Evolutionary conservation across 768 basidiomycete species (phyloP).

Genomic region (Amanita pseudoporphyria): DNA sequence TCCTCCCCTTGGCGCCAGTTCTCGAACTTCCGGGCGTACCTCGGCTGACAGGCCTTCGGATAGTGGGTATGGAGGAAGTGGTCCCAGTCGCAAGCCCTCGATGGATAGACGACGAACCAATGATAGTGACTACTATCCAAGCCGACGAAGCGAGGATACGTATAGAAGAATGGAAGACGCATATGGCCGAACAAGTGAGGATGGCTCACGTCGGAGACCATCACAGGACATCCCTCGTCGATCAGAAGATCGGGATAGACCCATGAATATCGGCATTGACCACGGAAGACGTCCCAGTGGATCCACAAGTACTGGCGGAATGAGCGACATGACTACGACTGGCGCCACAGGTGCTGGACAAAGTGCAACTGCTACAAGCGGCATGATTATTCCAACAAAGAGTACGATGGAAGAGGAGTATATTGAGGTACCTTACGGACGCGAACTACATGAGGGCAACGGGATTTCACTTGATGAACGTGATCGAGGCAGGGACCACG

Average conservation of each 20-base stretch:
- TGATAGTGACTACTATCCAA: conserved; percentile 32
- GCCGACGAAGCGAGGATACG: conserved; percentile 45
- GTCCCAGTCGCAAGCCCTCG: conserved; percentile 43
- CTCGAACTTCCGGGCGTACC: conserved; percentile 29
- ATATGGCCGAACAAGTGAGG: conserved; percentile 31
- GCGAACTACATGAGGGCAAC: conserved; percentile 54
- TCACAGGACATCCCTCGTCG: conserved; percentile 48
- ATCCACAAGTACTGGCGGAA: conserved; percentile 38
- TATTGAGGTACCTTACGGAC: conserved; percentile 88
- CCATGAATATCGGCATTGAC: conserved; percentile 16
- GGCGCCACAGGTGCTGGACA: conserved; percentile 30
- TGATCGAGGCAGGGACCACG: conserved; percentile 27
- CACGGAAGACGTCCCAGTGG: conserved; percentile 51
- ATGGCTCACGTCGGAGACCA: conserved; percentile 39
- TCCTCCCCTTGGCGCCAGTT: conserved; percentile 31
- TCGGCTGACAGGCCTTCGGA: conserved; percentile 50
- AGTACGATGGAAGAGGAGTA: conserved; percentile 95
- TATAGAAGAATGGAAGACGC: conserved; percentile 43
- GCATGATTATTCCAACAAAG: conserved; percentile 92
- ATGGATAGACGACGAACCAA: conserved; percentile 43
- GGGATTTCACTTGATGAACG: conserved; percentile 50
- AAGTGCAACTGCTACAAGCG: conserved; percentile 75
- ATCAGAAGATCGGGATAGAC: conserved; percentile 35
- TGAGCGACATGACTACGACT: conserved; percentile 42
- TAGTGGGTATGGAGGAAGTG: conserved; percentile 48